Conservation (phyloP, 2,329 filamentous ascomycete species). For the Xylaria sp. region DNA sequence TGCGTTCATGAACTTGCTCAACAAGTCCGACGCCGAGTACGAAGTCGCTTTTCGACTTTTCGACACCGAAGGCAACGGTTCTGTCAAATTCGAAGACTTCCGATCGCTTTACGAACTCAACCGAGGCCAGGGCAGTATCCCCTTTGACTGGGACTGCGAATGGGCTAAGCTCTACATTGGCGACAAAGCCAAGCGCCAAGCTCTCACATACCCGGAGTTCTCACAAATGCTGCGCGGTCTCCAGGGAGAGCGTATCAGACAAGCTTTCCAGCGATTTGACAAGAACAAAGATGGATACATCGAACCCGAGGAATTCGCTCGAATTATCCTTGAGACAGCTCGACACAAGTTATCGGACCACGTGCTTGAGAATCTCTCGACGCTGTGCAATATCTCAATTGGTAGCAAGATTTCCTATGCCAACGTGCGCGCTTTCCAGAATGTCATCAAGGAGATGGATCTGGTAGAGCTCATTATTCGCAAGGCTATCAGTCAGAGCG, state of each 20-base stretch:
- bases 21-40: constrained; percentile 95
- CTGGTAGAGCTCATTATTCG: constrained; percentile 89
- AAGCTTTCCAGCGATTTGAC: constrained; percentile 90
- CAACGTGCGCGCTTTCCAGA: constrained; percentile 96
- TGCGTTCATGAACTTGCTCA: constrained; percentile 87
- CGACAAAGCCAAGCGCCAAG: constrained; percentile 77
- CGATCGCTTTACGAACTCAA: constrained; percentile 79
- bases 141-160: constrained; percentile 95
- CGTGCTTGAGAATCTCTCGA: constrained; percentile 81
- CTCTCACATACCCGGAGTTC: constrained; percentile 93
- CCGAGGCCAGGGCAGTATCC: constrained; percentile 77
- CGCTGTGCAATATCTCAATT: constrained; percentile 88
- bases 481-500: constrained; percentile 75
- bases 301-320: constrained; percentile 90
- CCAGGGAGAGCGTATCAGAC: constrained; percentile 90
- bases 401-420: constrained; percentile 95
- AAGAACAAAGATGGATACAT: constrained; percentile 92
- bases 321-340: constrained; percentile 89
- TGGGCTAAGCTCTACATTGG: constrained; percentile 96
- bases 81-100: constrained; percentile 86
- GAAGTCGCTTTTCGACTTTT: constrained; percentile 98
- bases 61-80: constrained; percentile 75
- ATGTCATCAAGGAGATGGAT: constrained; percentile 97
- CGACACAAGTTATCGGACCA: constrained; percentile 97
- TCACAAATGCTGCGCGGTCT: constrained; percentile 95